Base-by-base conservation (phyloP, 257 asterid species). In the Solanum infundibuliforme region DNA sequence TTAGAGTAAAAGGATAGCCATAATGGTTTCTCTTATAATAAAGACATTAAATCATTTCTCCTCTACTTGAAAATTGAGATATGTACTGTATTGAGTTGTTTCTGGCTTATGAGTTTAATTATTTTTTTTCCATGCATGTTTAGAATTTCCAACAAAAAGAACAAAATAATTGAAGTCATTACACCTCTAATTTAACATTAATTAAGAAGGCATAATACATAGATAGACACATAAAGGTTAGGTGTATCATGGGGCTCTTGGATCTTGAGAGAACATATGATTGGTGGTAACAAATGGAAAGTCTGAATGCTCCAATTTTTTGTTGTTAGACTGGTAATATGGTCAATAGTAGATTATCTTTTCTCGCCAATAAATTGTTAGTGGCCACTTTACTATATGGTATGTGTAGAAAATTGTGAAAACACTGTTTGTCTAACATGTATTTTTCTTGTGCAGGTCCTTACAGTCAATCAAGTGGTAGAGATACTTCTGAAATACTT, bases 391-490 rank as follows among this genome's bases (percentile, higher is more conserved):
- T 43, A 79, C 65, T 79, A 7, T 27, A 77, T 14, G 66, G 29
- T 46, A 11, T 43, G 39, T 27, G 68, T 81, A 46, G 85, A 81
- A 43, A 52, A 29, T 46, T 79, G 21, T 43, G 85, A 79, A 43
- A 79, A 25, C 38, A 35, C 68, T 9, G 9, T 25, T 25, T 79
- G 68, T 81, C 43, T 82, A 20, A 82, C 71, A 87, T 79, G 48
- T 72, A 23, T 75, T 79, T 32, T 83, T 82, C 29, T 48, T 68
- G 35, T 88, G 60, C 92, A 97, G 99, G 98, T 97, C 87, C 98
- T 97, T 85, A 95, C 99, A 1, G 98, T 97, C 89, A 97, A 97
- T 92, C 98, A 95, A 93, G 98, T 95, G 73, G 92, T 94, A 25
- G 98, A 95, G 93, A 95, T 97, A 92, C 89, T 97, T 65, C 95